Base-by-base conservation (phyloP, 164 flowering plant genomes). In the Buxus sempervirens region DNA sequence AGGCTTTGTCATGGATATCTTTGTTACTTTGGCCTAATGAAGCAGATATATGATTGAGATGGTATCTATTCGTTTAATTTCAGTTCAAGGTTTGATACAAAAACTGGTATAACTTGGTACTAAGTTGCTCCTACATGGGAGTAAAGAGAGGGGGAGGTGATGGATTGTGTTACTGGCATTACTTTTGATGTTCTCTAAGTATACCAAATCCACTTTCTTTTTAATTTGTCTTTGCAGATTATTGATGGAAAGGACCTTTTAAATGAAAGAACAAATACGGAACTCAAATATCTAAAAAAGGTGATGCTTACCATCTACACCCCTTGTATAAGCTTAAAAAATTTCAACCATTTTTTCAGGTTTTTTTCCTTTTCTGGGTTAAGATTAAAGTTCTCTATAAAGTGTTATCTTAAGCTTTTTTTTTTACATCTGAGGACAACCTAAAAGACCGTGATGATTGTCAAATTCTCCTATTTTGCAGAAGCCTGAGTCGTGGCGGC, bases 401-500 rank as follows among this genome's bases (percentile, higher is more conserved):
- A 25, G 32, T 16, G 1, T 18, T 21, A 14, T 45, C 16, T 10
- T 4, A 45, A 45, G 1, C 51, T 10, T 45, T 32, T 10, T 45
- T 5, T 45, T 5, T n/a, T n/a, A n/a, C n/a, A n/a, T n/a, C 51
- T 10, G 13, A 10, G 51, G 51, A 45, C 18, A 45, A 45, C 5
- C 9, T 10, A 2, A 45, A 15, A 18, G 1, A 4, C 24, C 12
- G 26, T 12, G 25, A 21, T 57, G 25, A 20, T 42, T 42, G 28
- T 51, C 13, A 49, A 24, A 4, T 64, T 18, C 45, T 21, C 56
- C 67, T 23, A n/a, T 21, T 58, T 26, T 65, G 26, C 92, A 94
- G 96, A 91, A 89, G 79, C 98, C 97, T 9, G 93, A 92, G 74
- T 86, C 96, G 41, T 95, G 99, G 99, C 88, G 99, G 75, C 87